Evolutionary conservation across 768 basidiomycete species (phyloP).

Genomic region (Psilocybe azurescens): DNA sequence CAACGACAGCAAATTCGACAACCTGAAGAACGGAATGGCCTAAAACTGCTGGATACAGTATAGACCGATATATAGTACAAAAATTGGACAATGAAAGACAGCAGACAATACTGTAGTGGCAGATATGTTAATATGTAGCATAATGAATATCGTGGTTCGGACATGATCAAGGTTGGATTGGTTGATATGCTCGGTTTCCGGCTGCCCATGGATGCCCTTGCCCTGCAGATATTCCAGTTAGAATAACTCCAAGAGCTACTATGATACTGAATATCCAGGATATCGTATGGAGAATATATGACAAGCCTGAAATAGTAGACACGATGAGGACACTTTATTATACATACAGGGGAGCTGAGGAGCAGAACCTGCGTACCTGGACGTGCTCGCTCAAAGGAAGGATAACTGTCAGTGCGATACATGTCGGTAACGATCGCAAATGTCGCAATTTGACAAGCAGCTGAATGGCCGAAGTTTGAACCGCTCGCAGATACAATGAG

Average conservation of each 20-base stretch:
- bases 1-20: constrained; percentile 77
- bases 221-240: constrained; percentile 67
- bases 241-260: constrained; percentile 56
- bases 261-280: constrained; percentile 66
- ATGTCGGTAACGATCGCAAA: constrained; percentile 70
- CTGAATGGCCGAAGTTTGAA: constrained; percentile 33
- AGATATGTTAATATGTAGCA: not conserved
- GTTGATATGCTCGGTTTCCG: constrained; percentile 69
- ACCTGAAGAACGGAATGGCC: constrained; percentile 74
- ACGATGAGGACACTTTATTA: not conserved
- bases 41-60: constrained; percentile 11
- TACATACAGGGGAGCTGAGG: not conserved
- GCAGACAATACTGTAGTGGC: constrained; percentile 1
- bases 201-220: constrained; percentile 77
- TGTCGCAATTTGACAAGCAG: constrained; percentile 61
- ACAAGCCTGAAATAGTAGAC: constrained; percentile 49
- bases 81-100: not conserved
- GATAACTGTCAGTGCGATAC: constrained; percentile 50
- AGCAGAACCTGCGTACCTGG: constrained; percentile 51
- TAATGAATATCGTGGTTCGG: not conserved
- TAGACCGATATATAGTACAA: not conserved
- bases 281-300: constrained; percentile 61
- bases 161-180: constrained; percentile 31
- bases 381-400: constrained; percentile 60
- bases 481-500: not conserved